Conservation (phyloP, 2,329 filamentous ascomycete genomes). For the Ophiostoma ulmi region DNA sequence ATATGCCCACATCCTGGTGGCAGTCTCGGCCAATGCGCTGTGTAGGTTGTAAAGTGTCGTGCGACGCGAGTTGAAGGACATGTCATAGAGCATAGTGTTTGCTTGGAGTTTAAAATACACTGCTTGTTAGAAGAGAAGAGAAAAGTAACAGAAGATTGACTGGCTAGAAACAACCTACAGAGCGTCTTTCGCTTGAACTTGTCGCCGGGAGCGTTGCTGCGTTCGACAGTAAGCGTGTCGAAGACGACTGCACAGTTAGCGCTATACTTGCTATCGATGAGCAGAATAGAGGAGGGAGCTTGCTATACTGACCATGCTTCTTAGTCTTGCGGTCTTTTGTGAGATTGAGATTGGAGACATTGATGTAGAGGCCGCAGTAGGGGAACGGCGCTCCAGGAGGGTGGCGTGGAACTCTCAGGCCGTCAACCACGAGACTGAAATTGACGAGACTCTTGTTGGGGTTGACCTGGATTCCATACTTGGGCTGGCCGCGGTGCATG, state of each 20-base stretch:
- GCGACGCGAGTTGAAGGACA: conserved; percentile 63
- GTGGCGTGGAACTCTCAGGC: conserved; percentile 47
- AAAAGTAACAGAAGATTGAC: neutral
- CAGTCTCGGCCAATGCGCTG: conserved; percentile 69
- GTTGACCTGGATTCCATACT: conserved; percentile 77
- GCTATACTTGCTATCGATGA: neutral
- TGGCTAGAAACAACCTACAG: neutral
- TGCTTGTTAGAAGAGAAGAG: neutral
- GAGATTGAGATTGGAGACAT: conserved; percentile 70
- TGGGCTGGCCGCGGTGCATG: conserved; percentile 74
- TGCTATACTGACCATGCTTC: conserved; percentile 29
- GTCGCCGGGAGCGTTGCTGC: conserved; percentile 64
- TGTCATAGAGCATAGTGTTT: conserved; percentile 78
- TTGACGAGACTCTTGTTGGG: conserved; percentile 76
- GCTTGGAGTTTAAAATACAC: conserved; percentile 77
- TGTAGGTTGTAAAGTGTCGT: conserved; percentile 72
- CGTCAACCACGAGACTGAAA: conserved; percentile 62
- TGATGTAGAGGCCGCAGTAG: conserved; percentile 78
- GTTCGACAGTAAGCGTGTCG: conserved; percentile 75
- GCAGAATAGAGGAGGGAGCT: neutral
- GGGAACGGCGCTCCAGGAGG: conserved; percentile 56
- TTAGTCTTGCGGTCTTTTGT: conserved; percentile 58
- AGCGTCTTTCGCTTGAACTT: conserved; percentile 77
- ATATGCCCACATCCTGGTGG: conserved; percentile 67
- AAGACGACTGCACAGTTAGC: conserved; percentile 44